These are phyloP conservation scores for Pneumocystis carinii DNA, from an alignment of 1,139 yeast species.

Conservation along the genomic window DNA sequence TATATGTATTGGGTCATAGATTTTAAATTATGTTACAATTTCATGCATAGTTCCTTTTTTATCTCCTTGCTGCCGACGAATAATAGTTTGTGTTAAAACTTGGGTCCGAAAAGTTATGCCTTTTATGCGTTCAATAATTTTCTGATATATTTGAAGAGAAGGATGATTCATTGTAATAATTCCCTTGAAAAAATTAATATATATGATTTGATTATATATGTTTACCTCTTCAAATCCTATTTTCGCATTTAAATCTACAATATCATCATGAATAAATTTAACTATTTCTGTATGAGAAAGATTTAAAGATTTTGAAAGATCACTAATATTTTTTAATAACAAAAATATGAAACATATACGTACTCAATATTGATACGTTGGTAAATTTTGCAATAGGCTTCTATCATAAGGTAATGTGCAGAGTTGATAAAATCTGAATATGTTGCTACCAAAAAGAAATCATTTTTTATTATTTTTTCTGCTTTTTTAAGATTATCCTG, in stretches of 20 bases:
- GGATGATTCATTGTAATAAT: conserved; percentile 36
- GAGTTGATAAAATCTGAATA: conserved; percentile 32
- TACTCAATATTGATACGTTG: conserved; percentile 30
- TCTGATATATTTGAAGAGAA: conserved; percentile 35
- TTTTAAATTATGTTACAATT: neutral
- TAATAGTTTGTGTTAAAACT: conserved; percentile 30
- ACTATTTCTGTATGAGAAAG: conserved; percentile 17
- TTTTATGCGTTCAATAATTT: conserved; percentile 46
- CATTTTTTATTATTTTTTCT: conserved; percentile 33
- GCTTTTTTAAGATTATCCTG: conserved; percentile 34
- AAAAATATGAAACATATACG: neutral
- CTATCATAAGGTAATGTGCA: conserved; percentile 37
- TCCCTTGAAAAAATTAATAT: conserved; percentile 18
- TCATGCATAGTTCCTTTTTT: neutral
- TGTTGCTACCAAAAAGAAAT: conserved; percentile 37
- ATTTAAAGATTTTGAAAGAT: neutral
- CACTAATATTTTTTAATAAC: neutral
- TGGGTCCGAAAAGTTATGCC: conserved; percentile 43
- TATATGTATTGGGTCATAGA: neutral
- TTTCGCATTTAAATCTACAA: conserved; percentile 17
- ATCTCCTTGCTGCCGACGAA: neutral
- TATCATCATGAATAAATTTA: conserved; percentile 36
- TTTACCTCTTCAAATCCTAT: conserved; percentile 2
- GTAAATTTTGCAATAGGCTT: conserved; percentile 41
- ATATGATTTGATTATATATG: neutral